A percentile compares a stretch with the other conserved stretches of the same genome.
These are phyloP conservation scores for Aspergillus flavus DNA, from an alignment of 2,329 filamentous ascomycete genomes.

Conservation along the genomic window DNA sequence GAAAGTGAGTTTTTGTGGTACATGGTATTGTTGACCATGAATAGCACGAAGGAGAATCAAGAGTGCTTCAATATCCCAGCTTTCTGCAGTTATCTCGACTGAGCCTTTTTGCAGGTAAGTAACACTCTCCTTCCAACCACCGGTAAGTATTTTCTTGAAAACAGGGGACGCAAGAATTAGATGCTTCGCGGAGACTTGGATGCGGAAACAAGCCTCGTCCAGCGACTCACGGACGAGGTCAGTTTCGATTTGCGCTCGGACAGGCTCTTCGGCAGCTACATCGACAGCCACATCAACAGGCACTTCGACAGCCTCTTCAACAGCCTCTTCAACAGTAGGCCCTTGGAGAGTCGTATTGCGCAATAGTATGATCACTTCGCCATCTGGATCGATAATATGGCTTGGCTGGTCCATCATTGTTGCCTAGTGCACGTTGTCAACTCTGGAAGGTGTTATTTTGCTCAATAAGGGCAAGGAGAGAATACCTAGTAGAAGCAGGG, in stretches of 20 bases:
- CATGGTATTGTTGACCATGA: constrained; percentile 10
- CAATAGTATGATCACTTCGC: not conserved
- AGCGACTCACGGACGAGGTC: not conserved
- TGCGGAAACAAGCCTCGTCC: not conserved
- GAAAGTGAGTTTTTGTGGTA: constrained; percentile 11
- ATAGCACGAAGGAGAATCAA: constrained; percentile 16
- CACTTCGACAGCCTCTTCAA: not conserved
- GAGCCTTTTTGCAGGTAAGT: constrained; percentile 4
- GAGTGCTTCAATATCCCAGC: constrained; percentile 13
- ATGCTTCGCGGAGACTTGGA: constrained; percentile 22
- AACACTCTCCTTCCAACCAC: constrained; percentile 16
- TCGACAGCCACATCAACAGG: too few relatives aligned
- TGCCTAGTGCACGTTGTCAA: not conserved
- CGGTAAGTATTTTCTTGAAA: constrained; percentile 15
- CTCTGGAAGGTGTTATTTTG: too few relatives aligned
- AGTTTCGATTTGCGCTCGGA: not conserved
- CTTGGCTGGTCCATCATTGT: not conserved
- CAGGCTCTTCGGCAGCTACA: not conserved
- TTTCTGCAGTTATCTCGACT: constrained; percentile 13
- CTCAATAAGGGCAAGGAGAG: too few relatives aligned
- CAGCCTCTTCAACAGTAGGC: too few relatives aligned
- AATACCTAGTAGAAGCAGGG: too few relatives aligned
- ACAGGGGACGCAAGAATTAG: constrained; percentile 21
- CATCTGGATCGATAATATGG: not conserved
- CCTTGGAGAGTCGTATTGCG: not conserved